A percentile compares a stretch with the other conserved stretches of the same genome.
These are phyloP conservation scores for Penicillium expansum DNA, from an alignment of 2,329 filamentous ascomycete species.

Conservation along the genomic window DNA sequence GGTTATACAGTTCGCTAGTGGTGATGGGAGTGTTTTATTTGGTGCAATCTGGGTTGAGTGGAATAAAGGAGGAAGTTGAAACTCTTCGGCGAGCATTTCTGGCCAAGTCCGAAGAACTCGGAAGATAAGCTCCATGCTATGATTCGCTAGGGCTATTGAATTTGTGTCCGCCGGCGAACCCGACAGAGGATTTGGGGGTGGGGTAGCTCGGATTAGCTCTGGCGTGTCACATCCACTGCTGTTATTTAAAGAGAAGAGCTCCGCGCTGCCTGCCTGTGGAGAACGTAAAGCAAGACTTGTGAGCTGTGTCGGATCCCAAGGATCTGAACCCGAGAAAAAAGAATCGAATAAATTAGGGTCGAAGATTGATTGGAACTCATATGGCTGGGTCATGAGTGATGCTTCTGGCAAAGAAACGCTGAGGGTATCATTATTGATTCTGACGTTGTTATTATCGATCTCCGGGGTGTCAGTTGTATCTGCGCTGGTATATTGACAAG, in stretches of 20 bases:
- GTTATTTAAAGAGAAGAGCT: background rate
- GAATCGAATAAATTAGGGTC: constrained; percentile 1
- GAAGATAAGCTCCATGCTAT: constrained; percentile 37
- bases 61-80: constrained; percentile 39
- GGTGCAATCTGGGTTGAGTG: constrained; percentile 28
- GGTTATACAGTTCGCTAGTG: constrained; percentile 38
- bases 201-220: background rate
- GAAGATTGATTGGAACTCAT: background rate
- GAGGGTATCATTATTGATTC: background rate
- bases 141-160: background rate
- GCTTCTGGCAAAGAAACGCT: background rate
- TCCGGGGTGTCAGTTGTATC: background rate
- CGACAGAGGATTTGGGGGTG: background rate
- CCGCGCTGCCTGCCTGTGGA: background rate
- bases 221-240: background rate
- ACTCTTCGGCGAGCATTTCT: constrained; percentile 38
- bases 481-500: background rate
- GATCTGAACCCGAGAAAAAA: background rate
- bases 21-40: constrained; percentile 20
- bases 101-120: constrained; percentile 40
- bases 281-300: background rate
- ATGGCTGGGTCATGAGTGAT: background rate
- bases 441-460: background rate
- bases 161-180: background rate
- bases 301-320: background rate